Evolutionary conservation across 257 asterid species (phyloP).

Genomic region (Solanum boliviense): DNA sequence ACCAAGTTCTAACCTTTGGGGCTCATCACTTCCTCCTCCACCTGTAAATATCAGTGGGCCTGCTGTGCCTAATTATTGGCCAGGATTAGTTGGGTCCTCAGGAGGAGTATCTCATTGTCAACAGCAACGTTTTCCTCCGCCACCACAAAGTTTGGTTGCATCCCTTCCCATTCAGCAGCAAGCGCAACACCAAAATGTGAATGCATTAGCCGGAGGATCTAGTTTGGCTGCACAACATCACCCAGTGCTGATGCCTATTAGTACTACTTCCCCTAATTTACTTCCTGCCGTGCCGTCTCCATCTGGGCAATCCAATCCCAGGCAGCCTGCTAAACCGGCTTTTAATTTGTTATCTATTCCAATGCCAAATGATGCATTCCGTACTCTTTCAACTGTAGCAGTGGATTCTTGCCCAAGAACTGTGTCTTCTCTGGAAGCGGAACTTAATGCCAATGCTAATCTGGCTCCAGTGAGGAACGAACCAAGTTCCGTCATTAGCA

Average conservation of each 20-base stretch:
- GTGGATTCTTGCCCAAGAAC: background rate
- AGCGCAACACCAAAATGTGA: constrained; percentile 1
- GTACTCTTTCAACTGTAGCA: background rate
- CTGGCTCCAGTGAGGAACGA: background rate
- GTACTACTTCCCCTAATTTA: constrained; percentile 1
- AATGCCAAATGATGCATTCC: background rate
- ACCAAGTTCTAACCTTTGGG: constrained; percentile 5
- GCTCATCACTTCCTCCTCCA: constrained; percentile 5
- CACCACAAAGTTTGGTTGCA: constrained; percentile 6
- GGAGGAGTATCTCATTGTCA: constrained; percentile 9
- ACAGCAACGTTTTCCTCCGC: constrained; percentile 9
- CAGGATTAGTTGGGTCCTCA: constrained; percentile 3
- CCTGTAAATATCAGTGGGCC: constrained; percentile 6
- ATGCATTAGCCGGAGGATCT: constrained; percentile 3
- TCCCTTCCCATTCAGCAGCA: constrained; percentile 10
- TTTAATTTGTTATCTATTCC: background rate
- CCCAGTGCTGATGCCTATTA: background rate
- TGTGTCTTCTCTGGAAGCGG: constrained; percentile 1
- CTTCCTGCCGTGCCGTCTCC: constrained; percentile 6
- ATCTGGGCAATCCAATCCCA: constrained; percentile 1
- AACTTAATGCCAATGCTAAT: background rate
- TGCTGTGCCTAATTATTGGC: constrained; percentile 11
- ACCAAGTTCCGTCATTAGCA: constrained; percentile 6
- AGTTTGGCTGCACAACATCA: background rate
- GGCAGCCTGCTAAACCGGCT: background rate